Evolutionary conservation across 192 early-diverging fungal genomes (phyloP), one percentile per base, ranked within the genome.

Genomic region (Umbelopsis vinacea): DNA sequence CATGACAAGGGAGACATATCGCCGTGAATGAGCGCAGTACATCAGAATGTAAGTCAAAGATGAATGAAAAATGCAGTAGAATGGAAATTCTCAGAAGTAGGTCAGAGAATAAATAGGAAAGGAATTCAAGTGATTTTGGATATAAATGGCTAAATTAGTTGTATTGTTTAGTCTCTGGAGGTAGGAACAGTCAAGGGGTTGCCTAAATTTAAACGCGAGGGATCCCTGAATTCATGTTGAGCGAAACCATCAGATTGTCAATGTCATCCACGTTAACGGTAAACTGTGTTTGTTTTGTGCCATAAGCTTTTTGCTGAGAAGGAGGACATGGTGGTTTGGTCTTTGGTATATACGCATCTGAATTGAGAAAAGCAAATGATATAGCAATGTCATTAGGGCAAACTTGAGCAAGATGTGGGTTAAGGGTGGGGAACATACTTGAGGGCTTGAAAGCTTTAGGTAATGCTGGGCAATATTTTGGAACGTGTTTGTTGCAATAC

Each of bases 401-500:
- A n/a, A 15, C 10, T 15, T 63, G 15, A 63, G 2, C 33, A 26
- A n/a, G 57, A 6, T 33, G 37, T 37, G 11, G 26, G n/a, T 29
- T 11, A 37, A n/a, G 33, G 33, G 26, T 35, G 19, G 8, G n/a
- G 15, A 19, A 6, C 57, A 37, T 63, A 63, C 57, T 63, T 37
- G 38, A 33, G 17, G 33, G 15, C n/a, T 37, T 63, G 33, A 37
- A 63, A 3, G 35, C 5, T 29, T 63, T 63, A 19, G 57, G 29
- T 17, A 29, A 63, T 21, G 17, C 15, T 26, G 57, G 29, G 17
- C 33, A n/a, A 37, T 63, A 14, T 37, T 19, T 29, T 63, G 57
- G 57, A 37, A 63, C 57, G 33, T 63, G 57, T 26, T 63, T 63
- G 26, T 63, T 63, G 33, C 57, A 63, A 17, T 63, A 63, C 7